phyloP scores from a whole-genome alignment of 192 early-diverging fungal genomes.

The Backusella westeae region DNA sequence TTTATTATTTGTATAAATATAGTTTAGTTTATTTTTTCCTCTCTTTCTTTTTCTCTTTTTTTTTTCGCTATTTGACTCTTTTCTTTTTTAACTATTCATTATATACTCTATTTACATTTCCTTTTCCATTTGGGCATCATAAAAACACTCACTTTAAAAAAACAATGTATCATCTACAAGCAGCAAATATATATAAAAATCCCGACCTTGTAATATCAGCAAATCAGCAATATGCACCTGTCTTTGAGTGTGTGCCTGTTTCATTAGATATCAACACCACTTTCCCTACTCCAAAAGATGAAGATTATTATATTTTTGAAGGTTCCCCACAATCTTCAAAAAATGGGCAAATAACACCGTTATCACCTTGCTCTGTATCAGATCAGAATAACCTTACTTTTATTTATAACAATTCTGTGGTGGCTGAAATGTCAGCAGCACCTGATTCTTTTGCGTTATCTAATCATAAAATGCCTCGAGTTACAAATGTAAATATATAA shows the following conservation, averaged over 20 bases:
- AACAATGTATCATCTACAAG: neutral
- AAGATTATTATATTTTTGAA: neutral
- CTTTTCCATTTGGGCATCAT: neutral
- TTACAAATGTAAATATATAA: conserved; percentile 1
- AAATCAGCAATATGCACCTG: neutral
- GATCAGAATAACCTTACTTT: neutral
- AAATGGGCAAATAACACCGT: neutral
- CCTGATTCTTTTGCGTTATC: neutral
- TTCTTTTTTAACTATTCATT: neutral
- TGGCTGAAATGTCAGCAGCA: neutral
- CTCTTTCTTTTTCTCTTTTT: no score
- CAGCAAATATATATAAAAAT: neutral
- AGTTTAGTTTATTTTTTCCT: neutral
- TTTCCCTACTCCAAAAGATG: neutral
- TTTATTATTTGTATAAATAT: neutral
- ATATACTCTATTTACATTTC: neutral
- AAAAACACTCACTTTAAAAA: neutral
- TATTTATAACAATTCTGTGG: neutral
- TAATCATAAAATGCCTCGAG: neutral
- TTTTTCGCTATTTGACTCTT: neutral
- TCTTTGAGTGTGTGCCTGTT: neutral
- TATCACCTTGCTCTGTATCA: neutral
- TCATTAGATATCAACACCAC: neutral
- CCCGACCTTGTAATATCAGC: neutral
- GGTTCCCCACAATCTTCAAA: neutral